Evolutionary conservation across 257 asterid genomes (phyloP).

Genomic region (Gentiana straminea): DNA sequence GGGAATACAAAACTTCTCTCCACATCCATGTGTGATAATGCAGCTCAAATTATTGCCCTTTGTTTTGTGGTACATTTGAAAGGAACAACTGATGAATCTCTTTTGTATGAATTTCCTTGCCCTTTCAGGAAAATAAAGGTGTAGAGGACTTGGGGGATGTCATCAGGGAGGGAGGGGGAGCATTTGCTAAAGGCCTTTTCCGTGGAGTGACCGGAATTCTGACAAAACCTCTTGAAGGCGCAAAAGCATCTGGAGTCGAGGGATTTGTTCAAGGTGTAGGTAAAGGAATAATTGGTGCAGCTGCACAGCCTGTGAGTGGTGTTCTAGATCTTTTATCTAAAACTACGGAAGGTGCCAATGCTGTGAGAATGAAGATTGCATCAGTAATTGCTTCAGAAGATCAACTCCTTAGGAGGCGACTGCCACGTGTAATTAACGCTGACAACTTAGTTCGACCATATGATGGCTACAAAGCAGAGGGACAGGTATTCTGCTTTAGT

Average conservation of each 20-base stretch:
- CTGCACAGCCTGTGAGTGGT: constrained; percentile 99
- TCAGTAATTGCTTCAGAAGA: constrained; percentile 96
- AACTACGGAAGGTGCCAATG: constrained; percentile 99
- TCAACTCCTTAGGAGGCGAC: constrained; percentile 84
- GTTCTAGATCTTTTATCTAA: constrained; percentile 91
- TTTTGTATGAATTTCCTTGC: not conserved
- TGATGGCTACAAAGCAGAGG: constrained; percentile 84
- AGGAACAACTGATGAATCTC: no score
- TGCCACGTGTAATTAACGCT: constrained; percentile 91
- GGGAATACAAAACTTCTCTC: no score
- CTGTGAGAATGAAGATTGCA: constrained; percentile 95
- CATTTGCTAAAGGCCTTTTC: constrained; percentile 90
- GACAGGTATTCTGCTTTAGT: constrained; percentile 54
- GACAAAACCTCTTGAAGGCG: constrained; percentile 98
- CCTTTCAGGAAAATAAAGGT: constrained; percentile 79
- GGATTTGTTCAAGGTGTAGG: constrained; percentile 99
- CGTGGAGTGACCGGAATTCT: constrained; percentile 97
- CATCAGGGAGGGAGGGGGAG: constrained; percentile 97
- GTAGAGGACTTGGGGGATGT: constrained; percentile 97
- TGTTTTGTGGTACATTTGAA: no score
- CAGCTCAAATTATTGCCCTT: no score
- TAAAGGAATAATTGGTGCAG: constrained; percentile 94
- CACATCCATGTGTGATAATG: no score
- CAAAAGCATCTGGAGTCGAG: constrained; percentile 98
- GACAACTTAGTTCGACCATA: constrained; percentile 92